phyloP scores from a whole-genome alignment of 176 grass and related monocot genomes.

The Cenchrus purpureus region DNA sequence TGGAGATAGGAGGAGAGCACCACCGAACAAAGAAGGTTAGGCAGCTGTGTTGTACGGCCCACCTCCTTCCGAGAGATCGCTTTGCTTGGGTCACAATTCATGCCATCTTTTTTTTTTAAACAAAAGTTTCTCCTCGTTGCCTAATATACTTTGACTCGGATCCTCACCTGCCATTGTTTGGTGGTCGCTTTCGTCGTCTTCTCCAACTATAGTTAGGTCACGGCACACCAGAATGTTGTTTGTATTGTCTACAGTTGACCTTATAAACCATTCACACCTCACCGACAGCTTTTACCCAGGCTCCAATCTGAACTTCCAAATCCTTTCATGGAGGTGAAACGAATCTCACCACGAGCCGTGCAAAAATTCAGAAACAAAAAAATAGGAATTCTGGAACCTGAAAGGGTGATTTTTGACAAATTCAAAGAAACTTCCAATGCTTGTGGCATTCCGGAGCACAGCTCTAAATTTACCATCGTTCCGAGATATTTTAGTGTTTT shows the following conservation, averaged over 20 bases:
- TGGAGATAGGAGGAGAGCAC: too few species aligned
- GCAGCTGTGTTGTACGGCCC: not conserved
- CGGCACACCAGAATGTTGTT: not conserved
- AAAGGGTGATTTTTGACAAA: not conserved
- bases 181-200: slow-evolving; percentile 4
- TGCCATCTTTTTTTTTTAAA: not conserved
- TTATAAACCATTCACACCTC: not conserved
- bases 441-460: not conserved
- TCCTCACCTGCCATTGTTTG: not conserved
- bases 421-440: not conserved
- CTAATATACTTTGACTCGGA: slow-evolving; percentile 13
- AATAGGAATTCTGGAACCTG: too few species aligned
- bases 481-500: not conserved
- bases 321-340: not conserved
- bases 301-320: not conserved
- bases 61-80: not conserved
- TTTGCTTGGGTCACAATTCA: slow-evolving; percentile 5
- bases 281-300: not conserved
- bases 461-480: not conserved
- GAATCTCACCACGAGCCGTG: not conserved
- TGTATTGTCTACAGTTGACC: slow-evolving; percentile 12
- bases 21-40: not conserved
- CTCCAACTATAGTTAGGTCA: not conserved
- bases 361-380: not conserved
- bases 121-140: not conserved